Conservation (phyloP, 1,139 yeast species). For the Kodamaea ohmeri region DNA sequence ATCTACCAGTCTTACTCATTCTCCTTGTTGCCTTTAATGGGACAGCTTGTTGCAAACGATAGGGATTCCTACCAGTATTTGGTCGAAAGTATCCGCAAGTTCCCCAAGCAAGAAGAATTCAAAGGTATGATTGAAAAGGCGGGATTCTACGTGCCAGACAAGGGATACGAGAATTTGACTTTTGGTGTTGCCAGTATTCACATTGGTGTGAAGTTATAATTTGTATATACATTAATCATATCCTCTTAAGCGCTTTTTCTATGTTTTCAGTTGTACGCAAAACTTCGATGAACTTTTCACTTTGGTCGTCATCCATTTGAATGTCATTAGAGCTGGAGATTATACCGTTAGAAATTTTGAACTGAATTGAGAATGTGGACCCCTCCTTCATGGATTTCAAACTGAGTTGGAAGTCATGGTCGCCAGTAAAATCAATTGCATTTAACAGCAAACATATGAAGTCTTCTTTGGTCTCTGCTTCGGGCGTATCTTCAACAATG, state of each 20-base stretch:
- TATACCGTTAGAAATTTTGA: slow-evolving; percentile 34
- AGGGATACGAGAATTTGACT: slow-evolving; percentile 92
- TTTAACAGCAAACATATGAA: slow-evolving; percentile 23
- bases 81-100: slow-evolving; percentile 88
- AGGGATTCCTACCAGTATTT: slow-evolving; percentile 93
- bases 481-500: slow-evolving; percentile 14
- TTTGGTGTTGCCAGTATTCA: slow-evolving; percentile 97
- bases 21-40: slow-evolving; percentile 87
- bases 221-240: slow-evolving; percentile 5
- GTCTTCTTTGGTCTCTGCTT: slow-evolving; percentile 13
- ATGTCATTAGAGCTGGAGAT: slow-evolving; percentile 18
- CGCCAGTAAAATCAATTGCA: slow-evolving; percentile 24
- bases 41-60: slow-evolving; percentile 92
- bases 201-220: slow-evolving; percentile 78
- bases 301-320: slow-evolving; percentile 21
- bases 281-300: slow-evolving; percentile 22
- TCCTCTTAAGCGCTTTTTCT: slow-evolving; percentile 15
- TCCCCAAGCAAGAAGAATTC: slow-evolving; percentile 90
- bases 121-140: slow-evolving; percentile 91
- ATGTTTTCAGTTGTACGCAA: slow-evolving; percentile 37
- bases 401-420: slow-evolving; percentile 23
- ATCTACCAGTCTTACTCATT: slow-evolving; percentile 87
- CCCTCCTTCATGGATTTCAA: slow-evolving; percentile 22
- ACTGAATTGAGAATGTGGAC: slow-evolving; percentile 17
- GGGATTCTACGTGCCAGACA: slow-evolving; percentile 83